Conservation (phyloP, 2,329 filamentous ascomycete genomes). For the Botryotinia convoluta region DNA sequence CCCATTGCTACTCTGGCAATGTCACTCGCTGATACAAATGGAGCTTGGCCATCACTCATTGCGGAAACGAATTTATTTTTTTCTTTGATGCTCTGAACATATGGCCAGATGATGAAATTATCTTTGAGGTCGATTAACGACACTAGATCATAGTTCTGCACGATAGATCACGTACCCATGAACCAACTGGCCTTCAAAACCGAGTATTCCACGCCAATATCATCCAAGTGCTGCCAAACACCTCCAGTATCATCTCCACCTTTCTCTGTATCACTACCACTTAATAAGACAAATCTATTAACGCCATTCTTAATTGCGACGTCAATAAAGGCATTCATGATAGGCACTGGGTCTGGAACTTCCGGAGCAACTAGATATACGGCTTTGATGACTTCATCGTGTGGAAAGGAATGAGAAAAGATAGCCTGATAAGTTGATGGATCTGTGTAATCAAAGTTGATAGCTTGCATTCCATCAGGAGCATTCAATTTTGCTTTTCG, state of each 20-base stretch:
- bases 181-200: conserved; percentile 1
- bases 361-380: conserved; percentile 4
- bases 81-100: not conserved
- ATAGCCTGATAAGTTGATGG: not conserved
- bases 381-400: not conserved
- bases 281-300: not conserved
- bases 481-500: not conserved
- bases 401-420: not conserved
- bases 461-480: not conserved
- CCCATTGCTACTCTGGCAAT: conserved; percentile 1
- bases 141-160: not conserved
- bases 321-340: conserved; percentile 10
- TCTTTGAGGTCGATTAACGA: not conserved
- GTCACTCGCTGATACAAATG: not conserved
- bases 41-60: not conserved
- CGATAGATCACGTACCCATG: not conserved
- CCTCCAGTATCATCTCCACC: not conserved
- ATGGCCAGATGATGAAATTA: not conserved
- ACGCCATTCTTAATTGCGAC: not conserved
- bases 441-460: conserved; percentile 4
- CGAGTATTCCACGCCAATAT: not conserved
- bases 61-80: not conserved
- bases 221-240: conserved; percentile 7
- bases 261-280: not conserved
- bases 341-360: not conserved